Conservation (phyloP, 2,329 filamentous ascomycete genomes). For the Colletotrichum tamarilloi region DNA sequence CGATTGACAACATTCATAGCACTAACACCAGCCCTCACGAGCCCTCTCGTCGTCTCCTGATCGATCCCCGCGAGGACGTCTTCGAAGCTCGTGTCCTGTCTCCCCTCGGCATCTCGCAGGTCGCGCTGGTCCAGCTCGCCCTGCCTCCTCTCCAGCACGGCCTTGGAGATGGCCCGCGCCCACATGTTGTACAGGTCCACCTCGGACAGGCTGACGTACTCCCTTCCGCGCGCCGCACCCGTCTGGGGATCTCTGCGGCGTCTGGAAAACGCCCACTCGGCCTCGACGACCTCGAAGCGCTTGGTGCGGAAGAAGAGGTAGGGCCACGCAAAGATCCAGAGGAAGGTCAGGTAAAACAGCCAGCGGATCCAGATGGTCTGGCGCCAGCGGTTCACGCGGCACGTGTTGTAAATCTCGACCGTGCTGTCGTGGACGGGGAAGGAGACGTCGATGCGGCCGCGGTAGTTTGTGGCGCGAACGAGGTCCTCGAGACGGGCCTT, state of each 20-base stretch:
- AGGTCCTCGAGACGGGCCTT: slow-evolving; percentile 63
- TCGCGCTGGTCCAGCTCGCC: slow-evolving; percentile 68
- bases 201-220: slow-evolving; percentile 66
- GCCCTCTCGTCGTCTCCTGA: slow-evolving; percentile 52
- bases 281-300: slow-evolving; percentile 71
- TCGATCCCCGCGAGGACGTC: slow-evolving; percentile 46
- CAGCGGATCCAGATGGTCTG: slow-evolving; percentile 71
- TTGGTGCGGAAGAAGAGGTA: slow-evolving; percentile 75
- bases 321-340: slow-evolving; percentile 79
- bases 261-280: slow-evolving; percentile 69
- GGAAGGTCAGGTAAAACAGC: slow-evolving; percentile 73
- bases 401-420: slow-evolving; percentile 73
- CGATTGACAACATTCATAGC: slow-evolving; percentile 65
- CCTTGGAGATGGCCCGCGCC: slow-evolving; percentile 67
- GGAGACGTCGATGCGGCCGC: slow-evolving; percentile 66
- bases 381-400: slow-evolving; percentile 73
- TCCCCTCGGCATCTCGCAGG: slow-evolving; percentile 55
- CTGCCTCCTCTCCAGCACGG: slow-evolving; percentile 68
- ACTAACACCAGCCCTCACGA: slow-evolving; percentile 60
- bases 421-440: slow-evolving; percentile 69
- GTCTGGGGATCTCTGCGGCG: slow-evolving; percentile 23
- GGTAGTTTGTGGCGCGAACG: slow-evolving; percentile 74
- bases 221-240: slow-evolving; percentile 39
- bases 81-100: slow-evolving; percentile 46
- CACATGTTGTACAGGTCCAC: slow-evolving; percentile 73